Conservation (phyloP, 108 stramenopile species). For the Stephanodiscus minutulus region DNA sequence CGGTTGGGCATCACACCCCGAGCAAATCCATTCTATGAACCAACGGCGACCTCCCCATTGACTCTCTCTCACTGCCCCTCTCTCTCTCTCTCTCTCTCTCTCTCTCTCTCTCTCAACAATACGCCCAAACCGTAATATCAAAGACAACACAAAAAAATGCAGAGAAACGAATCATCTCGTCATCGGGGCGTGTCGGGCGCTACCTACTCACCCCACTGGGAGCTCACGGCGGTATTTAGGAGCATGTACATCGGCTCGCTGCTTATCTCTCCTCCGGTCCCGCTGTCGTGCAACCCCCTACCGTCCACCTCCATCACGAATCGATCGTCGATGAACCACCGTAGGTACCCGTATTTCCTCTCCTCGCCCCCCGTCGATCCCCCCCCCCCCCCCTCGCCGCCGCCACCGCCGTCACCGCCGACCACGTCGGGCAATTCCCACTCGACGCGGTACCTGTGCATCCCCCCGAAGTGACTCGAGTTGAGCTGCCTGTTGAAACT, state of each 20-base stretch:
- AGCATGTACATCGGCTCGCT: conserved; percentile 93
- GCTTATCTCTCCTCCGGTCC: conserved; percentile 84
- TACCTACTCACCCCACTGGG: conserved; percentile 92
- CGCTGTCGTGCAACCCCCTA: conserved; percentile 51
- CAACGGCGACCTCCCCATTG: too few species aligned
- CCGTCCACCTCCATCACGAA: conserved; percentile 84
- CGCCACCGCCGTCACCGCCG: conserved; percentile 34
- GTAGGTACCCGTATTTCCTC: conserved; percentile 63
- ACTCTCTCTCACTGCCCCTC: too few species aligned
- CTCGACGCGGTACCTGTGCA: conserved; percentile 92
- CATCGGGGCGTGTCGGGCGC: too few species aligned
- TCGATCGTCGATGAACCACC: conserved; percentile 92
- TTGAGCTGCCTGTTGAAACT: conserved; percentile 86
- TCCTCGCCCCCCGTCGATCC: too few species aligned
- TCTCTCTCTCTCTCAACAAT: not conserved
- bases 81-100: too few species aligned
- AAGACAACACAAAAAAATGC: not conserved
- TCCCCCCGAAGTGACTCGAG: conserved; percentile 72
- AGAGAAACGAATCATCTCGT: not conserved
- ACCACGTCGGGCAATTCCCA: conserved; percentile 86
- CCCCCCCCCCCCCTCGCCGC: conserved; percentile 15
- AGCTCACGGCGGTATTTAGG: conserved; percentile 93
- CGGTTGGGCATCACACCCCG: too few species aligned
- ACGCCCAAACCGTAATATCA: not conserved
- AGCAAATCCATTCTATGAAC: too few species aligned